Evolutionary conservation across 257 asterid species (phyloP), one percentile per base, ranked within the genome.

Genomic region (Craterostigma plantagineum): DNA sequence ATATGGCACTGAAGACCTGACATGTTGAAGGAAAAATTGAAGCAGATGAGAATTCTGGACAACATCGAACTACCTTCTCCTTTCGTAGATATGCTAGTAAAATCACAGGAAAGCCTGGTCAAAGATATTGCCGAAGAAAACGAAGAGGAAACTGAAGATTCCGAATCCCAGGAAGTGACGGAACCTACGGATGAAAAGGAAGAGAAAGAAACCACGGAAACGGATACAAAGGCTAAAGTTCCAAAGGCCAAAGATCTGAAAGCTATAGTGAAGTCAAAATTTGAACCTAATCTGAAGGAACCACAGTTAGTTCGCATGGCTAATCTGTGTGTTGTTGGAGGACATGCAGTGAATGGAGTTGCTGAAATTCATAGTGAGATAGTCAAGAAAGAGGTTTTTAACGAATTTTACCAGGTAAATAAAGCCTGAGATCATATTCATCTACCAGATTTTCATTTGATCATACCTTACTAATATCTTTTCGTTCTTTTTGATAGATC

Each of bases 271-370:
- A 60, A 57, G 58, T 17, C 58, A 10, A 34, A 34, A 33, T 67
- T 75, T 51, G 61, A 51, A 50, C 63, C 70, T 34, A 59, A 74
- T 62, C 61, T 65, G 10, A 54, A 64, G 17, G 70, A 63, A 52
- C 58, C 69, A 34, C 73, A 70, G 59, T 52, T 71, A 71, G 93
- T 83, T 15, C 80, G 79, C 9, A 83, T 83, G 95, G 95, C 95
- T 47, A 83, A 83, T 58, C 62, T 79, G 33, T 83, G 87, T 46
- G 81, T 79, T 35, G 84, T 73, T 52, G 91, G 84, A 45, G 93
- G 95, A 43, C 91, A 79, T 63, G 77, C 87, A 40, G 93, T 83
- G 50, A 83, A 83, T 59, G 95, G 95, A 42, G 93, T 83, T 51
- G 95, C 95, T 8, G 93, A 69, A 59, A 83, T 83, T 65, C 95